Evolutionary conservation across 108 stramenopile species (phyloP), one percentile per base, ranked within the genome.

Genomic region (Pseudonitzschia multiseries): DNA sequence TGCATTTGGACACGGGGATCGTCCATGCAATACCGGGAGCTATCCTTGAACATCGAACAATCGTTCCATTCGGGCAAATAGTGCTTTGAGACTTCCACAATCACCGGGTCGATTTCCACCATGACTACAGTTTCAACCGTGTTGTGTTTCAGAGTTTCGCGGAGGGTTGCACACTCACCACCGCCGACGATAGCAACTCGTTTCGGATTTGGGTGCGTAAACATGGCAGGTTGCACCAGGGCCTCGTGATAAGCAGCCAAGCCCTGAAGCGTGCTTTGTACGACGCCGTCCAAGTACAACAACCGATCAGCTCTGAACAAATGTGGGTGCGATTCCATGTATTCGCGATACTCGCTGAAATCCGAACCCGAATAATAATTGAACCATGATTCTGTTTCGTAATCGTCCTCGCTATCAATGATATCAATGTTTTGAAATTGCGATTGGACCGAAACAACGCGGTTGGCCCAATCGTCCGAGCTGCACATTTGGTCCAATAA

Each of bases 171-270:
- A 41, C 91, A 83, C 61, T 89, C 87, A 17, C 91, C 91, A 15
- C 89, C 89, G 24, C 91, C 91, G 69, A 93, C 73, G 13, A 93
- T 86, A 6, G 84, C 77, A 20, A 86, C 86, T 9, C 77, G 78
- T 28, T 81, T 81, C 21, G 83, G 83, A 33, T 80, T 76, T 0
- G 74, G 64, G 70, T 97, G 97, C 17, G 90, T 70, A 65, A 97
- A 85, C 92, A 97, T 89, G n/a, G 87, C 93, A 10, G 96, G 96
- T 61, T 97, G 96, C 6, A 97, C 95, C 10, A 97, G 79, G 8
- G 81, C 68, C 79, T 97, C 96, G 75, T 95, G 95, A 75, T 97
- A 97, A 14, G 78, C 65, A 0, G 72, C 83, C 54, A 87, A 81
- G 4, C 88, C 89, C 53, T 70, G 65, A 10, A 62, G 53, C 8